Conservation (phyloP, 108 stramenopile species). For the Discostella stelligeroides region DNA sequence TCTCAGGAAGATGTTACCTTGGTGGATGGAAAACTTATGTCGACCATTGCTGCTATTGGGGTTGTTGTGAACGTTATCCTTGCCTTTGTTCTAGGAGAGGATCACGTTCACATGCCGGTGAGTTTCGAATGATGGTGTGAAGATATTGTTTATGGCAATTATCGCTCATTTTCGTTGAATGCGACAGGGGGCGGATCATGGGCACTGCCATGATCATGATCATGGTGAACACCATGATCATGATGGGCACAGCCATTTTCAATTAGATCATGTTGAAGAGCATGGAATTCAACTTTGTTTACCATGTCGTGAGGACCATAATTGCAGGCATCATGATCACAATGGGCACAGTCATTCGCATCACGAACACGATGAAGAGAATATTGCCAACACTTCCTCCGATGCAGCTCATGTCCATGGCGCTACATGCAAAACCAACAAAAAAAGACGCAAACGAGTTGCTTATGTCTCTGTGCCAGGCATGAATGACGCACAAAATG, state of each 20-base stretch:
- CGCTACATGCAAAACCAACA: too few relatives aligned
- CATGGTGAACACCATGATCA: slow-evolving; percentile 20
- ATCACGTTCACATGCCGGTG: slow-evolving; percentile 73
- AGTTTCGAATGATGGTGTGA: background rate
- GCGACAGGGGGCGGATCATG: slow-evolving; percentile 35
- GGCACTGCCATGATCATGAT: slow-evolving; percentile 18
- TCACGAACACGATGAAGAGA: background rate
- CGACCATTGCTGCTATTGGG: slow-evolving; percentile 83
- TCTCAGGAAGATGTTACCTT: slow-evolving; percentile 27
- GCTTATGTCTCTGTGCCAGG: too few relatives aligned
- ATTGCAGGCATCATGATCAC: too few relatives aligned
- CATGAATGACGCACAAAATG: slow-evolving; percentile 19
- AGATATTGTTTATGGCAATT: background rate
- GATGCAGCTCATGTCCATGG: too few relatives aligned
- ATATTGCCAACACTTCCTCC: too few relatives aligned
- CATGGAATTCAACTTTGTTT: background rate
- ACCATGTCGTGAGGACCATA: background rate
- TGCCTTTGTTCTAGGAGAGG: slow-evolving; percentile 76
- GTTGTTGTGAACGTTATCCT: slow-evolving; percentile 88
- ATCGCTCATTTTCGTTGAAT: background rate
- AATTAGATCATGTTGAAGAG: too few relatives aligned
- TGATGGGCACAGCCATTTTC: background rate
- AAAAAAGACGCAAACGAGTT: too few relatives aligned
- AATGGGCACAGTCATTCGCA: too few relatives aligned
- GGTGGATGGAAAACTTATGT: slow-evolving; percentile 93